Evolutionary conservation across 495 filamentous ascomycete species (phyloP), one percentile per base, ranked within the genome.

Genomic region (Aspergillus nanangensis): DNA sequence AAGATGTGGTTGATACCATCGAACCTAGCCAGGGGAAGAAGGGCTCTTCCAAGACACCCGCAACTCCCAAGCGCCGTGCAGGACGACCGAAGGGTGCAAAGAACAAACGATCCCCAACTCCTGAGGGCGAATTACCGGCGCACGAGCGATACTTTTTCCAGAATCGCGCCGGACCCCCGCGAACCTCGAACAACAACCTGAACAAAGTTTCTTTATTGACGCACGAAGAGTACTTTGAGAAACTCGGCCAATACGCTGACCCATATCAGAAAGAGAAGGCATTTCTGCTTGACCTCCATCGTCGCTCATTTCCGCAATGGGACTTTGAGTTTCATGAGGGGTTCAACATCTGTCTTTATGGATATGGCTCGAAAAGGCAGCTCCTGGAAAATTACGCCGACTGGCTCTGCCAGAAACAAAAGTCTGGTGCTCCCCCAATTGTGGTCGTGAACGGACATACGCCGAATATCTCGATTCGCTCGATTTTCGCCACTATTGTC

Each of bases 121-220:
- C 92, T 4, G 86, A 88, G 27, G 75, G 77, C 21, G 79, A 91
- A 48, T 74, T 97, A 4, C 86, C 90, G 17, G 72, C 90, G 0
- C 86, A 95, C 51, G 93, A 98, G 59, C 83, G 82, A 40, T 98
- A 95, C 61, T 97, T 98, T 60, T 89, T 83, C 63, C 86, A 96
- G 54, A 96, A 96, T 62, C 82, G 87, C 25, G 81, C 88, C 13
- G 88, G 87, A 15, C 76, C 82, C 3, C 67, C 76, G 36, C 89
- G 90, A 58, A 96, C 92, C 4, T 96, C 91, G 8, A 86, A 84
- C 57, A 93, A 90, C 53, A 96, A 79, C 11, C 73, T 97, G 7
- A 76, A 86, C 2, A 84, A 88, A 32, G 70, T 92, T 18, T 66
- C 78, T 4, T 71, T 94, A 17, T 79, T 97, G 32, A 88, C 84